A percentile compares a stretch with the other conserved stretches of the same genome.
Conservation (phyloP, 139 green algal species). For the Coccomyxa sp. region DNA sequence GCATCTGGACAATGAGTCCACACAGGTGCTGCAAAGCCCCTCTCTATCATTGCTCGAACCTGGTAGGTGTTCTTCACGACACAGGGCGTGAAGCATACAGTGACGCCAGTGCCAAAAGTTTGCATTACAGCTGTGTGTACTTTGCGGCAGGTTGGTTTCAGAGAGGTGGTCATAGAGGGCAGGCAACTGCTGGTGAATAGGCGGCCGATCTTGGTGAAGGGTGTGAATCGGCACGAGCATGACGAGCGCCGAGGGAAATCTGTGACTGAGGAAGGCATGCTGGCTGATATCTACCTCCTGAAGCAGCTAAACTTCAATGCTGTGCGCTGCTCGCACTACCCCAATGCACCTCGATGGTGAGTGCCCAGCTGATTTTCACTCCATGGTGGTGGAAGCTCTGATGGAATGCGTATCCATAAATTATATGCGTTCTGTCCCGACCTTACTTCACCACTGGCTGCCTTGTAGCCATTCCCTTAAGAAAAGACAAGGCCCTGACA, state of each 20-base stretch:
- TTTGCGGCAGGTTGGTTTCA: slow-evolving; percentile 68
- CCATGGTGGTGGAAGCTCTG: slow-evolving; percentile 7
- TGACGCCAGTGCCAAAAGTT: background rate
- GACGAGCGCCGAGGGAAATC: slow-evolving; percentile 56
- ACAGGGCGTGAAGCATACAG: background rate
- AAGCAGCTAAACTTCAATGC: slow-evolving; percentile 96
- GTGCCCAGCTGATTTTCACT: background rate
- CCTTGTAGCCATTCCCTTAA: no score
- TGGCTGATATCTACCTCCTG: slow-evolving; percentile 84
- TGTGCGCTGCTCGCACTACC: slow-evolving; percentile 92
- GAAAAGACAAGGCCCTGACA: no score
- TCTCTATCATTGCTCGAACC: background rate
- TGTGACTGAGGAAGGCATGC: slow-evolving; percentile 45
- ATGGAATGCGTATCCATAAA: background rate
- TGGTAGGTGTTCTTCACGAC: background rate
- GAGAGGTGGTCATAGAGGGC: slow-evolving; percentile 47
- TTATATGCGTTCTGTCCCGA: background rate
- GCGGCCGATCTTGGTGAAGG: slow-evolving; percentile 67
- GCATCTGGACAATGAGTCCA: slow-evolving; percentile 72
- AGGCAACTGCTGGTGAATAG: slow-evolving; percentile 81
- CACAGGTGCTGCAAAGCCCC: slow-evolving; percentile 43
- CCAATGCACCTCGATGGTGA: slow-evolving; percentile 81
- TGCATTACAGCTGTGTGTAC: background rate
- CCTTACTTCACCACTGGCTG: no score
- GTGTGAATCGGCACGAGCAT: slow-evolving; percentile 95